Percentiles rank a stretch among this genome's conserved stretches.
phyloP scores from a whole-genome alignment of 345 rosid species.

The Rhodomyrtus tomentosa region DNA sequence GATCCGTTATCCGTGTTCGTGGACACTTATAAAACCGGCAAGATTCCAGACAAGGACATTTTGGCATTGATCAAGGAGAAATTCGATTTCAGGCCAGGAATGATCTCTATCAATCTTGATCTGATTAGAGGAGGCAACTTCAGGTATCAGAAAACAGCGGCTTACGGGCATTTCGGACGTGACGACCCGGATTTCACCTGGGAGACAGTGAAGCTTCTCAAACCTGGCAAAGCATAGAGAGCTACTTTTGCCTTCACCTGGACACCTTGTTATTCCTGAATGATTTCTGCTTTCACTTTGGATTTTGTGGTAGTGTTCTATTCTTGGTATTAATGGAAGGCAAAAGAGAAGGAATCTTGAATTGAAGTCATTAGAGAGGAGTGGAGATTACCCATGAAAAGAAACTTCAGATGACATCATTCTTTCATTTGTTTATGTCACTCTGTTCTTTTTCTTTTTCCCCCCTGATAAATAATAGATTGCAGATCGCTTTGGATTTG shows the following conservation, averaged over 20 bases:
- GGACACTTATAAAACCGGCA: conserved; percentile 13
- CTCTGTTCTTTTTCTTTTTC: not conserved
- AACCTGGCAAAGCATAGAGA: conserved; percentile 12
- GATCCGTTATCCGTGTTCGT: conserved; percentile 14
- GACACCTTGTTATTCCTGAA: not conserved
- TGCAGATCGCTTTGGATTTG: not conserved
- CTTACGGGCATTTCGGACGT: conserved; percentile 17
- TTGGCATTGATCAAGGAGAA: conserved; percentile 13
- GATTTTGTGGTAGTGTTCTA: not conserved
- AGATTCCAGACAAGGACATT: conserved; percentile 10
- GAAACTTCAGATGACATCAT: not conserved
- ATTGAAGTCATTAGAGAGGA: not conserved
- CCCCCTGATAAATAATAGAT: not conserved
- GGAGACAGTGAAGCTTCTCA: conserved; percentile 16
- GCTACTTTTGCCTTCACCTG: not conserved
- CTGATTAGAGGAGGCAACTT: conserved; percentile 17
- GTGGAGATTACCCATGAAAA: not conserved
- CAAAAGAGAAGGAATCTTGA: not conserved
- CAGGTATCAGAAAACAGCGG: conserved; percentile 21
- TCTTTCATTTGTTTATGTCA: not conserved
- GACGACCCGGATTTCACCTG: conserved; percentile 18
- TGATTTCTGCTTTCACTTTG: not conserved
- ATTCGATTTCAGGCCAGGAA: conserved; percentile 25
- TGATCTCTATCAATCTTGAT: conserved; percentile 16
- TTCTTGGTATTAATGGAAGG: not conserved